Evolutionary conservation across 2,329 filamentous ascomycete genomes (phyloP), one percentile per base, ranked within the genome.

Genomic region (Colletotrichum sp.): DNA sequence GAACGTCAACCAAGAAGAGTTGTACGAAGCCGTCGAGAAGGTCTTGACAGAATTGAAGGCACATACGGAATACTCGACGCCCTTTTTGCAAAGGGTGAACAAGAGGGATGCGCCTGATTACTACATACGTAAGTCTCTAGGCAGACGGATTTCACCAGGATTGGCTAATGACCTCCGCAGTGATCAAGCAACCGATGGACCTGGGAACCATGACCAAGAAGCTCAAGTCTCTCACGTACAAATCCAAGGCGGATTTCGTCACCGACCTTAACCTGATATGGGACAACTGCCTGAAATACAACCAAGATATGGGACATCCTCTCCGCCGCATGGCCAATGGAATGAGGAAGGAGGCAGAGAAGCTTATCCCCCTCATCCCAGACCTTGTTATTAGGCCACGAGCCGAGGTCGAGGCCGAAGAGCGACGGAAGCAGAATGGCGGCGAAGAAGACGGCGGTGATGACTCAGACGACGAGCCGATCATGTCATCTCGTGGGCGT

Each of bases 171-270:
- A 59, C 56, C 58, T 34, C 34, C 43, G 72, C 81, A 96, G 94
- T 95, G 78, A 98, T 98, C 85, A 98, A 97, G 85, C 94, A 96
- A 62, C 97, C 97, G 3, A 99, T 99, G 97, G 97, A 99, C 83
- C 92, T 99, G 73, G 97, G 97, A 48, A 94, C 93, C 63, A 98
- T 99, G 96, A 98, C 97, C 77, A 99, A 99, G 87, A 99, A 98
- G 87, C 91, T 99, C 70, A 96, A 96, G 82, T 89, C 90, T 12
- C 85, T 95, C 43, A 90, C 90, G 48, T 97, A 95, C 85, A 96
- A 95, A 82, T 96, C 94, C 62, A 99, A 99, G 86, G 92, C 94
- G 76, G 97, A 99, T 28, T 99, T 99, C 78, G 96, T 98, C 30
- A 91, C 94, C 36, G 97, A 99, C 82, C 89, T 99, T 12, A 96